These are phyloP conservation scores for Euphorbia tirucalli DNA, from an alignment of 345 rosid genomes.

Conservation along the genomic window DNA sequence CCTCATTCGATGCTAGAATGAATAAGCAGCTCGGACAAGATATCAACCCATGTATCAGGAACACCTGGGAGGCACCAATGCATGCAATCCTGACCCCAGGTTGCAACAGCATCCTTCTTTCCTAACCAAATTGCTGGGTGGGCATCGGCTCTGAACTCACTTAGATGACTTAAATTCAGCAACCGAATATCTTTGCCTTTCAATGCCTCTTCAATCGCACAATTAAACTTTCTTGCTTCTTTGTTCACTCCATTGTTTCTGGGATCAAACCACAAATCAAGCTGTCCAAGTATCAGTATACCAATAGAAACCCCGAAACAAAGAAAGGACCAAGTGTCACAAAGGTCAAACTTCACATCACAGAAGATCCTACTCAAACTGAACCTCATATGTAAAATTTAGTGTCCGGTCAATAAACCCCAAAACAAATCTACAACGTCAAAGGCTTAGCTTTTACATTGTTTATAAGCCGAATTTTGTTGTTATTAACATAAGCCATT, in stretches of 20 bases:
- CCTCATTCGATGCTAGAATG: conserved; percentile 24
- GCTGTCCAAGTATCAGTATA: conserved; percentile 59
- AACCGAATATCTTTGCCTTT: conserved; percentile 48
- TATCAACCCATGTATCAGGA: conserved; percentile 92
- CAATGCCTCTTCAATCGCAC: conserved; percentile 43
- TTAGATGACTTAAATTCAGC: conserved; percentile 70
- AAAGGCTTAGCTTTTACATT: not conserved
- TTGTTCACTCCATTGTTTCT: conserved; percentile 78
- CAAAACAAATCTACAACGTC: not conserved
- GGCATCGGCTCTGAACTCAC: conserved; percentile 93
- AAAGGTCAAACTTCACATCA: no score
- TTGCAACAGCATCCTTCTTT: conserved; percentile 79
- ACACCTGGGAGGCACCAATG: conserved; percentile 99
- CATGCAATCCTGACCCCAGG: conserved; percentile 99
- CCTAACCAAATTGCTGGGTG: conserved; percentile 96
- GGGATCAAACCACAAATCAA: conserved; percentile 92
- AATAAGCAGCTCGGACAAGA: conserved; percentile 60
- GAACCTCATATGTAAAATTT: not conserved
- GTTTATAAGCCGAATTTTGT: not conserved
- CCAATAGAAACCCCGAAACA: no score
- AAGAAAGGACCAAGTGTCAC: not conserved
- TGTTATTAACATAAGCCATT: not conserved
- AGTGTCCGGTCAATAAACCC: not conserved
- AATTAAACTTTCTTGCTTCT: conserved; percentile 75
- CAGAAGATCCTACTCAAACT: no score